Evolutionary conservation across 495 filamentous ascomycete species (phyloP), one percentile per base, ranked within the genome.

Genomic region (Penicillium bialowiezense): DNA sequence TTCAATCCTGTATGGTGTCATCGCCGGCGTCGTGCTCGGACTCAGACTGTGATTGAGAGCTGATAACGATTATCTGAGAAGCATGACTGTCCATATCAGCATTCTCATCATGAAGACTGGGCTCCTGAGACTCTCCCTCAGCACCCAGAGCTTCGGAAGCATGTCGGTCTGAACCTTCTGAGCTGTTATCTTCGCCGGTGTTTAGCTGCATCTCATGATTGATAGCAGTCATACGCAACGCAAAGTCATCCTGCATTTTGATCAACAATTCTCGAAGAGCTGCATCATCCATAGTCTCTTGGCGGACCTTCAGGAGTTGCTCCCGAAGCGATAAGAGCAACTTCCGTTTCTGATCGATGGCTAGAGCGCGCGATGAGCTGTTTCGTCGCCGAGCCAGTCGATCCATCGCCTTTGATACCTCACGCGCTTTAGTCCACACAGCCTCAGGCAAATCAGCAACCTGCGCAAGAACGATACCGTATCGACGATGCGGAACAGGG

Each of bases 231-330:
- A 96, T 93, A 19, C 80, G 71, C 9, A 74, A 57, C 5, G 86
- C 77, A 61, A 96, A 96, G 42, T 96, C 87, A 42, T 79, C 80
- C 59, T 92, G 87, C 17, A 96, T 65, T 31, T 78, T 79, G 39
- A 70, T 74, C 44, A 97, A 62, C 78, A 89, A 93, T 15, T 69
- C 69, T 5, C 65, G 64, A 15, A 97, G 67, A 1, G 76, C 73
- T 4, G 72, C 70, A 5, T 80, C 82, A 26, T 88, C 78, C 81
- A 96, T 85, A 4, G 68, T 77, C 0, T 88, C 84, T 13, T 83
- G 73, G 6, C 75, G 67, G 0, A 87, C 85, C 48, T 95, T 86
- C 12, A 80, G 56, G n/a, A 97, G 70, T 41, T 86, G 82, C 54
- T 93, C 89, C 18, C 82, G 78, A 29, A 98, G 63, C 21, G 79